Conservation (phyloP, 108 stramenopile genomes). For the Pseudonitzschia pungens region DNA sequence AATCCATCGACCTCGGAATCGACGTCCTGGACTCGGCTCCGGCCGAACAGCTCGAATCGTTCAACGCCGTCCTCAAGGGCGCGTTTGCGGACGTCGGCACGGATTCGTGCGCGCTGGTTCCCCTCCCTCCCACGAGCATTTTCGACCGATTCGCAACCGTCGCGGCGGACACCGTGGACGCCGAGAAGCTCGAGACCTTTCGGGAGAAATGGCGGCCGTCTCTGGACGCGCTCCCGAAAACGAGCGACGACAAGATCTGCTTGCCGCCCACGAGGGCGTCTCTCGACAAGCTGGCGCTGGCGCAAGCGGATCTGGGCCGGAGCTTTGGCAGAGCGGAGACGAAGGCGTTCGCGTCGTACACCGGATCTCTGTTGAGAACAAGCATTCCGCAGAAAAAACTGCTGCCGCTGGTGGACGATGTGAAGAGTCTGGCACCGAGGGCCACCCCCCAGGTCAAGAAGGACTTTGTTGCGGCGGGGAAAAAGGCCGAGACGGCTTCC, state of each 20-base stretch:
- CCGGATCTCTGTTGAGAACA: neutral
- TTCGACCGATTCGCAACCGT: neutral
- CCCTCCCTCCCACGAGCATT: neutral
- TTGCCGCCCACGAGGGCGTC: neutral
- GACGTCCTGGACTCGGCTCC: constrained; percentile 8
- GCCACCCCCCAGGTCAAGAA: constrained; percentile 6
- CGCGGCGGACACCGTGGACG: constrained; percentile 1
- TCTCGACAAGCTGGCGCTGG: constrained; percentile 12
- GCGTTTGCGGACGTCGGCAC: neutral
- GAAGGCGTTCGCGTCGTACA: neutral
- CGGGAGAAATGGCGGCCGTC: neutral
- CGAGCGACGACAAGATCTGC: neutral
- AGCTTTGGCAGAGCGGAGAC: neutral
- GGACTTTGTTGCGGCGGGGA: constrained; percentile 5
- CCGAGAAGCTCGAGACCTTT: constrained; percentile 7
- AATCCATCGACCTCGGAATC: neutral
- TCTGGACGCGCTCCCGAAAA: neutral
- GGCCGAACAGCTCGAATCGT: neutral
- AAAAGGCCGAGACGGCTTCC: constrained; percentile 6
- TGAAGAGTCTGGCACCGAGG: neutral
- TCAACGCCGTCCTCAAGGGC: neutral
- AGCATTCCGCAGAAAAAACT: neutral
- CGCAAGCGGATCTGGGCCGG: neutral
- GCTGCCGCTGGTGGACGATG: neutral
- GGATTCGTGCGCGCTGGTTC: neutral